These are phyloP conservation scores for Aspergillus heteromorphus DNA, from an alignment of 495 filamentous ascomycete species.

Conservation along the genomic window DNA sequence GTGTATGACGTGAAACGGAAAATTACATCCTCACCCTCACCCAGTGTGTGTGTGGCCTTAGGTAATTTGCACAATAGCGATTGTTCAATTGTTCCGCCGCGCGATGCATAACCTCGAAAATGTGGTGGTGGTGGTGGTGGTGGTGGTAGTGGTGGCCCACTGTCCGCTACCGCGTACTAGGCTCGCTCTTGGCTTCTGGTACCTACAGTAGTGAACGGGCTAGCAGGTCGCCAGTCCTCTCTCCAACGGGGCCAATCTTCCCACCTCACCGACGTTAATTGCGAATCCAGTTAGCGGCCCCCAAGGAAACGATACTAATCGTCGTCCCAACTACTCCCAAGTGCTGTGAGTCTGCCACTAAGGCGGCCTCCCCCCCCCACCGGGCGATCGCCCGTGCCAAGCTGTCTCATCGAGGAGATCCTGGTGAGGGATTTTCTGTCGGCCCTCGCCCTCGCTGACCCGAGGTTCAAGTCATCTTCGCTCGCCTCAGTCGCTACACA, in stretches of 20 bases:
- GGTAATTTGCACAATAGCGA: background rate
- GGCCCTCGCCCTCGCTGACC: background rate
- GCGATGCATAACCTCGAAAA: background rate
- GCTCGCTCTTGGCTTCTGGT: conserved; percentile 14
- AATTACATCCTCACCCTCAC: no score
- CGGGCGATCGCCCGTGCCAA: conserved; percentile 27
- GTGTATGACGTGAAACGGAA: background rate
- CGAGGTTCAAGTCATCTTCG: no score
- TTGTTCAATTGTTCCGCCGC: background rate
- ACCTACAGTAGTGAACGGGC: conserved; percentile 18
- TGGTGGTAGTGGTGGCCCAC: no score
- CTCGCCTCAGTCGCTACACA: no score
- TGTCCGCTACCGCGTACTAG: conserved; percentile 9
- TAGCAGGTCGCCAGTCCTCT: background rate
- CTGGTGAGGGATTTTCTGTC: conserved; percentile 27
- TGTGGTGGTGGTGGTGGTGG: background rate
- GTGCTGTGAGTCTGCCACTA: background rate
- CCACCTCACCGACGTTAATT: conserved; percentile 3
- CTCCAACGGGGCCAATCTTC: background rate
- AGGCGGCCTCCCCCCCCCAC: conserved; percentile 12
- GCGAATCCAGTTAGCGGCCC: background rate
- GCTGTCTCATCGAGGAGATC: conserved; percentile 29
- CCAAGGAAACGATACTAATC: background rate
- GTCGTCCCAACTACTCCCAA: background rate
- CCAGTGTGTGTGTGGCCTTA: no score